Evolutionary conservation across 306 rosid genomes (phyloP), one percentile per base, ranked within the genome.

Genomic region (Prunus campanulata): DNA sequence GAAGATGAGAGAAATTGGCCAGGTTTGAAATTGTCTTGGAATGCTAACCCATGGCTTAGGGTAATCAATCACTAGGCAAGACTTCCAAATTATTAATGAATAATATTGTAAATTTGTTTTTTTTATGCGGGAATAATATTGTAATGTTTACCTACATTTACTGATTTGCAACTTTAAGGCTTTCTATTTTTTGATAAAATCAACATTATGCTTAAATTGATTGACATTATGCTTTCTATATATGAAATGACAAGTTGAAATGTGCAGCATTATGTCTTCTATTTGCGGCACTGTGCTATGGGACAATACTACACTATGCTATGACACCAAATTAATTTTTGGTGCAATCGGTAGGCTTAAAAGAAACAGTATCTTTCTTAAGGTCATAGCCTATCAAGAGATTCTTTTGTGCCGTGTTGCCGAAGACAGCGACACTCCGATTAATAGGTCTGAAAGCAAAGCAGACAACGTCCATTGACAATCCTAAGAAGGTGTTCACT

Each of bases 311-410:
- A 39, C 44, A 39, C 44, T 39, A 39, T 39, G 8, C 44, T 16
- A 22, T 13, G 57, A n/a, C 8, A 68, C 72, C 30, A 1, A 24
- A 24, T 47, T 68, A 3, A 5, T 11, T 5, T 68, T 13, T 47
- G 47, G 74, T 66, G 60, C 90, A 85, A 70, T 85, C 85, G 0
- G 70, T 42, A 2, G 83, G 87, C 65, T 81, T 78, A 64, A 88
- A 86, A 1, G 85, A 80, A 19, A 86, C 77, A 0, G 1, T 12
- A 1, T 76, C 79, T 22, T 76, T 55, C 4, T 27, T 12, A 0
- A 82, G 68, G 47, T 86, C 90, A 65, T 81, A 88, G 0, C 87
- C 87, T 47, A 86, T 85, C 72, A 77, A 55, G 42, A 82, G n/a
- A 70, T 80, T 86, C 24, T 16, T 52, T 11, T 86, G 88, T 5